phyloP scores from a whole-genome alignment of 257 asterid species.

The Ophiorrhiza pumila region DNA sequence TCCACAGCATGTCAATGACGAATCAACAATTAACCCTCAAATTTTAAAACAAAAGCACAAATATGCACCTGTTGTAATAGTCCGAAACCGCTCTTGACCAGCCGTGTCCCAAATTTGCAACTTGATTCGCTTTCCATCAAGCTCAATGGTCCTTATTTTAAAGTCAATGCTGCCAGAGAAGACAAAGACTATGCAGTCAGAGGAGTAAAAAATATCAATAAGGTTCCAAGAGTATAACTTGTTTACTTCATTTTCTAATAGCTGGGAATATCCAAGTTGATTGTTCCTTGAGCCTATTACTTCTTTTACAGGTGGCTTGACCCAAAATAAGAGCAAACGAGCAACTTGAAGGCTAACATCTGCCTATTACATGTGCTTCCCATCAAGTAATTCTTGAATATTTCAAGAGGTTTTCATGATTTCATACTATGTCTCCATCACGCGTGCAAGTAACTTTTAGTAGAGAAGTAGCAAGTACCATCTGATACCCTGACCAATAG shows the following conservation, averaged over 20 bases:
- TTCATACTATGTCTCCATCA: not conserved
- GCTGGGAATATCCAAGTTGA: not conserved
- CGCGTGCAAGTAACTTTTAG: not conserved
- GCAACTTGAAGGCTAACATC: not conserved
- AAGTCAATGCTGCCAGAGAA: slow-evolving; percentile 60
- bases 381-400: not conserved
- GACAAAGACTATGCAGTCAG: not conserved
- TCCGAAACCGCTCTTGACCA: slow-evolving; percentile 84
- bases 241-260: not conserved
- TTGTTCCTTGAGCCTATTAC: not conserved
- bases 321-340: not conserved
- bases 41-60: not conserved
- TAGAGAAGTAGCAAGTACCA: not conserved
- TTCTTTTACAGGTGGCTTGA: not conserved
- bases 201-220: not conserved
- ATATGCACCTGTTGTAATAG: slow-evolving; percentile 68
- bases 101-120: slow-evolving; percentile 86
- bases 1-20: not conserved
- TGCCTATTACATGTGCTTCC: not conserved
- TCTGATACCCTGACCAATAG: not conserved
- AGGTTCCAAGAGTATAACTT: not conserved
- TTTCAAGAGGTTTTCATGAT: not conserved
- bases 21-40: not conserved
- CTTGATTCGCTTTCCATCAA: slow-evolving; percentile 66
- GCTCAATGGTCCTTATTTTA: slow-evolving; percentile 78